Base-by-base conservation (phyloP, 192 early-diverging fungal species). In the Allomyces arbusculus region DNA sequence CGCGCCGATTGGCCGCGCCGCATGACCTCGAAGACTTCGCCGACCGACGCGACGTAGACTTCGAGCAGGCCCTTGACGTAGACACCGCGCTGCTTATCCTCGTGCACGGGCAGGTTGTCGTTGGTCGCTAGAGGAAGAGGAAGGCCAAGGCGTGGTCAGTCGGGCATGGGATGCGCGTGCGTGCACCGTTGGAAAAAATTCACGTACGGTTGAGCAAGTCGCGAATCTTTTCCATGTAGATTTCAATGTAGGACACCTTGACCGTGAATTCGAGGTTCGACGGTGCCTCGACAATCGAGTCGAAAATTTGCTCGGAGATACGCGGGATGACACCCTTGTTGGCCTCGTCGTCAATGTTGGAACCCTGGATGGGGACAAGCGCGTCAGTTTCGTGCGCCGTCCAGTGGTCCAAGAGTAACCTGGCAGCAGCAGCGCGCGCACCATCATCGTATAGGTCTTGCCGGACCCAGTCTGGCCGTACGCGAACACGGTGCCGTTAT, bases 231-330 rank as follows among this genome's bases (percentile, higher is more conserved):
- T 99, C 97, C 95, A 97, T 99, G 79, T 99, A 99, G 69, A 99
- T 96, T 84, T 99, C 97, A 94, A 99, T 97, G 77, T 88, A 99
- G n/a, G 92, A 95, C 4, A 93, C 89, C 70, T 94, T 91, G 69
- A 99, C 95, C 22, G 94, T 97, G 76, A 96, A 99, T 77, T 97
- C 95, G 69, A 97, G 80, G 50, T 88, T 92, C 7, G 87, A 78
- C 62, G 97, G 94, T 12, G 94, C 88, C 23, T 83, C 86, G 76
- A 89, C 76, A 71, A 99, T 99, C 63, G 87, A 88, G 22, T 79
- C 80, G 69, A 99, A 99, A 63, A 99, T 90, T 71, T 85, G 87
- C 72, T 95, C 92, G 25, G 97, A 88, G 67, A 99, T 89, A 65
- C 95, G 90, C 19, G 97, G 97, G 64, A 94, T 97, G 61, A 99